Evolutionary conservation across 257 asterid genomes (phyloP), one percentile per base, ranked within the genome.

Genomic region (Nicotiana tabacum): DNA sequence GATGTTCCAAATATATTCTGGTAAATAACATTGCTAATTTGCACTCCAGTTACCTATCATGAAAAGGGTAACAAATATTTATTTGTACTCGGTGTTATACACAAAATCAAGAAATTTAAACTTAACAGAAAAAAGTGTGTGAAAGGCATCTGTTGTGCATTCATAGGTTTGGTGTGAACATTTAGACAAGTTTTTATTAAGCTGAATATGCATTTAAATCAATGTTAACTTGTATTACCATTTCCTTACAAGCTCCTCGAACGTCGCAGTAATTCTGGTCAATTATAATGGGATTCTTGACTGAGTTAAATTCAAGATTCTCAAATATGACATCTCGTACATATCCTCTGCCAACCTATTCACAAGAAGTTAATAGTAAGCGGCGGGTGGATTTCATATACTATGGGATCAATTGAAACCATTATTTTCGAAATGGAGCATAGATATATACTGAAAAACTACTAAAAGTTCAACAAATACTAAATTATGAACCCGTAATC

Each of bases 201-300:
- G 4, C 24, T 74, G 43, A 74, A 13, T 74, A 48, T 0, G 24
- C 1, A 43, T 24, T 0, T 5, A 10, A 2, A 70, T 35, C 12
- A 2, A 35, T 35, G 46, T 64, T 46, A 9, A 24, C 1, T 27
- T 64, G 46, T 61, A 27, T 82, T 90, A 92, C 97, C 89, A 8
- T 35, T 82, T 85, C 88, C 55, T 66, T 2, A 81, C 97, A 93
- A 24, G 86, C 85, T 9, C 79, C 83, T 30, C 89, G 81, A 0
- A 83, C 21, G 9, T 79, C 66, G 17, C 97, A 92, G 77, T 93
- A 92, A 30, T 89, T 86, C 77, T 93, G 97, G 78, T 93, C 95
- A 48, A 92, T 93, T 85, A 93, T 91, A 48, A 92, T 89, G 39
- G 95, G 94, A 77, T 92, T 91, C 77, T 84, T 39, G 66, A 92